phyloP scores from a whole-genome alignment of 345 rosid genomes.

The Microthlaspi erraticum region DNA sequence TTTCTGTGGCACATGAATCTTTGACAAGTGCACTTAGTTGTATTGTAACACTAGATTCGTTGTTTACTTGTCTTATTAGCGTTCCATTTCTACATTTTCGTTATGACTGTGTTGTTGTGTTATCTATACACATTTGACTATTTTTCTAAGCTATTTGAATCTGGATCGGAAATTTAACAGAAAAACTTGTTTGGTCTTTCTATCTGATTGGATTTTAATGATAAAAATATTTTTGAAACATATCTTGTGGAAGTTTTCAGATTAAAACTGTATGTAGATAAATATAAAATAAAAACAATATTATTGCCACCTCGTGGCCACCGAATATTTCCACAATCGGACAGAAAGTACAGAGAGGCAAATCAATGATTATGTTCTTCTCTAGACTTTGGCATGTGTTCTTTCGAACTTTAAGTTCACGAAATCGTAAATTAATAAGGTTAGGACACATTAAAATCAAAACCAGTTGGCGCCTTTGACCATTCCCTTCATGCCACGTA shows the following conservation, averaged over 20 bases:
- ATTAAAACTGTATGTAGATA: background rate
- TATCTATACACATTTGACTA: background rate
- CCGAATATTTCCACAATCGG: background rate
- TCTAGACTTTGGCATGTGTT: constrained; percentile 28
- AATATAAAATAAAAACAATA: background rate
- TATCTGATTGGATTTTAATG: background rate
- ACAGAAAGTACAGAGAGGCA: constrained; percentile 27
- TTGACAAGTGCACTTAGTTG: constrained; percentile 14
- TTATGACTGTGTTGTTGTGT: background rate
- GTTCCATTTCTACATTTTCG: background rate
- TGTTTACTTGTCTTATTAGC: background rate
- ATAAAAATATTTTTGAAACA: background rate
- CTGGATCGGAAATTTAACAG: constrained; percentile 1
- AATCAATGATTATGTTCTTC: constrained; percentile 18
- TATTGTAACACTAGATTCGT: constrained; percentile 13
- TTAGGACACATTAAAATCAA: constrained; percentile 29
- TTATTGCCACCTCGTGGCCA: constrained; percentile 31
- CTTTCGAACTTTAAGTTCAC: background rate
- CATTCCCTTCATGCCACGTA: constrained; percentile 33
- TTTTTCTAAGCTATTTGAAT: background rate
- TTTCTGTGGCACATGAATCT: constrained; percentile 7
- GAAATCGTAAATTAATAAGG: background rate
- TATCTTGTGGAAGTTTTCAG: background rate
- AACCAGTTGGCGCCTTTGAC: constrained; percentile 28
- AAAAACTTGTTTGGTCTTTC: background rate